A percentile compares a stretch with the other conserved stretches of the same genome.
Conservation (phyloP, 371 early-diverging fungal species). For the Rhizopus delemar region DNA sequence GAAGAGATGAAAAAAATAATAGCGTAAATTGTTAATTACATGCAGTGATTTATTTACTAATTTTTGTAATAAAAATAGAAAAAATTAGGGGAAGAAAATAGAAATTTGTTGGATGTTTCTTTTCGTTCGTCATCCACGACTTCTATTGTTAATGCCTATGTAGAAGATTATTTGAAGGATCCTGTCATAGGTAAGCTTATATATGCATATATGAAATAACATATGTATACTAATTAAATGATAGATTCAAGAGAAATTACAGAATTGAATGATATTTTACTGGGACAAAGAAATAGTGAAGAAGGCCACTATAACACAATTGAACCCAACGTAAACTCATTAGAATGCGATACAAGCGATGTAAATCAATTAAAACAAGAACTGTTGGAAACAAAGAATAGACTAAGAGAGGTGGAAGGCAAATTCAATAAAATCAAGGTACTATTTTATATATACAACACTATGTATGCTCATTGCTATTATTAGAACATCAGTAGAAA, state of each 20-base stretch:
- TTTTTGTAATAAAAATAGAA: slow-evolving; percentile 1
- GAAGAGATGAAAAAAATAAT: slow-evolving; percentile 38
- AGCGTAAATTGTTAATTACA: neutral
- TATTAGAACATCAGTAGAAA: slow-evolving; percentile 44
- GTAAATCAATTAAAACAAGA: slow-evolving; percentile 26
- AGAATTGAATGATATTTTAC: slow-evolving; percentile 25
- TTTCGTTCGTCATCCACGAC: slow-evolving; percentile 27
- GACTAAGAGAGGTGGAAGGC: slow-evolving; percentile 36
- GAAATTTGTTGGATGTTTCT: neutral
- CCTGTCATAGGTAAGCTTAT: slow-evolving; percentile 10
- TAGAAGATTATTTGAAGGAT: slow-evolving; percentile 14
- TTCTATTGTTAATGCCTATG: slow-evolving; percentile 33
- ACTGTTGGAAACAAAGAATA: slow-evolving; percentile 29
- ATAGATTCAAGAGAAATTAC: slow-evolving; percentile 15
- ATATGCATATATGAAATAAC: neutral
- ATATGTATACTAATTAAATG: neutral
- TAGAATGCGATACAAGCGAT: slow-evolving; percentile 9
- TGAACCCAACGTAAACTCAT: slow-evolving; percentile 6
- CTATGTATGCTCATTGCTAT: neutral
- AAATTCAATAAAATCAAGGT: slow-evolving; percentile 54
- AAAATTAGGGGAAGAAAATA: slow-evolving; percentile 7
- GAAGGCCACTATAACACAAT: slow-evolving; percentile 13
- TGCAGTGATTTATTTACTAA: neutral
- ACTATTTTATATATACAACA: neutral
- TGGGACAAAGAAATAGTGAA: slow-evolving; percentile 25